Evolutionary conservation across 768 basidiomycete genomes (phyloP).

Genomic region (Clathrus columnatus): DNA sequence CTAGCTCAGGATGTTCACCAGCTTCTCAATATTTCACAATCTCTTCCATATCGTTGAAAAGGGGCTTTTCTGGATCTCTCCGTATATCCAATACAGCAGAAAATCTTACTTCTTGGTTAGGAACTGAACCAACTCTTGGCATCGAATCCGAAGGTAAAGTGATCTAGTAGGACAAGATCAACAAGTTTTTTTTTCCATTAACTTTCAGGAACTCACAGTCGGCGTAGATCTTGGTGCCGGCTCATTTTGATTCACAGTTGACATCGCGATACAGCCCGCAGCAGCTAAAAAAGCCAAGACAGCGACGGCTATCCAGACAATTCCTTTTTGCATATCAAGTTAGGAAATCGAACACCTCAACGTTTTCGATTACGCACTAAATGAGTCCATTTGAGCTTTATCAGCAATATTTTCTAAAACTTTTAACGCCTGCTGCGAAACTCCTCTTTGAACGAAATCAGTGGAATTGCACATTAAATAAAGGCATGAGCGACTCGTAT

Average conservation of each 20-base stretch:
- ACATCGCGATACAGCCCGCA: neutral
- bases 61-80: no score
- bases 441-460: neutral
- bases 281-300: neutral
- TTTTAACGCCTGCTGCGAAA: neutral
- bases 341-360: neutral
- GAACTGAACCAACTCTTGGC: no score
- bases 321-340: neutral
- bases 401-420: neutral
- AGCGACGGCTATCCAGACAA: neutral
- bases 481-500: neutral
- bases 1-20: no score
- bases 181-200: no score
- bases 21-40: no score
- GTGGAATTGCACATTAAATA: neutral
- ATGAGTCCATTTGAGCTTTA: neutral
- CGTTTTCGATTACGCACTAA: neutral
- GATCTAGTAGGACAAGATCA: no score
- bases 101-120: no score
- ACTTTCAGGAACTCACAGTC: no score
- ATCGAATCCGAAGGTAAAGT: no score
- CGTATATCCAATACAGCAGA: no score
- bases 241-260: neutral
- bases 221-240: no score
- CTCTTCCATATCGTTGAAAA: no score